phyloP scores from a whole-genome alignment of 257 asterid genomes.

The Ilex asprella region DNA sequence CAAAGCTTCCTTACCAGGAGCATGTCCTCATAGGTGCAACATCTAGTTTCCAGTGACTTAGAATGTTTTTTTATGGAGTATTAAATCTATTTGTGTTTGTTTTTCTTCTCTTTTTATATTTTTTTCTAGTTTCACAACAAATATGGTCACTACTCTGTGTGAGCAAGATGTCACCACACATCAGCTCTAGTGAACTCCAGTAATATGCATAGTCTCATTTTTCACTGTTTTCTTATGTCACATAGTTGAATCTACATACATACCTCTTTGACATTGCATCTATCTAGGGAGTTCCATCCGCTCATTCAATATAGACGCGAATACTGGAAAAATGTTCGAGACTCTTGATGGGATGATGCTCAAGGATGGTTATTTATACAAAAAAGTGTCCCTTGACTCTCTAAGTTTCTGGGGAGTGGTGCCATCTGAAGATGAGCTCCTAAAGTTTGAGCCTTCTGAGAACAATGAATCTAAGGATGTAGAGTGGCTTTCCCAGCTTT shows the following conservation, averaged over 20 bases:
- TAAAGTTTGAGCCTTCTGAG: conserved; percentile 80
- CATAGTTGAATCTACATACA: conserved; percentile 6
- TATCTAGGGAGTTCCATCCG: conserved; percentile 83
- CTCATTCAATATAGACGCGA: conserved; percentile 82
- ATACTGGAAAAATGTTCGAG: conserved; percentile 55
- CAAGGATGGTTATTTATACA: conserved; percentile 87
- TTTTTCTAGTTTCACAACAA: too few relatives aligned
- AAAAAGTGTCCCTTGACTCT: conserved; percentile 67
- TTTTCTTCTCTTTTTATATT: too few relatives aligned
- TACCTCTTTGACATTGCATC: conserved; percentile 10
- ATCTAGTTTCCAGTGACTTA: too few relatives aligned
- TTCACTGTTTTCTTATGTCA: conserved; percentile 6
- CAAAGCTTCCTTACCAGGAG: too few relatives aligned
- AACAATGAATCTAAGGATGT: conserved; percentile 55
- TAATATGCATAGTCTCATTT: conserved; percentile 32
- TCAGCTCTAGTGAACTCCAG: conserved; percentile 90
- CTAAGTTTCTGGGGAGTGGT: conserved; percentile 69
- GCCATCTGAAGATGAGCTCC: conserved; percentile 82
- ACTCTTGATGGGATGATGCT: conserved; percentile 90
- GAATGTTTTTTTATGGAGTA: too few relatives aligned
- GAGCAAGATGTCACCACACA: too few relatives aligned
- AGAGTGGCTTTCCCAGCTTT: conserved; percentile 83
- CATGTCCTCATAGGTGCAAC: too few relatives aligned
- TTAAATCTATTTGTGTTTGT: too few relatives aligned
- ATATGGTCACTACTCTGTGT: too few relatives aligned